Evolutionary conservation across 441 rosid genomes (phyloP).

Genomic region (Dalechampia spathulata): DNA sequence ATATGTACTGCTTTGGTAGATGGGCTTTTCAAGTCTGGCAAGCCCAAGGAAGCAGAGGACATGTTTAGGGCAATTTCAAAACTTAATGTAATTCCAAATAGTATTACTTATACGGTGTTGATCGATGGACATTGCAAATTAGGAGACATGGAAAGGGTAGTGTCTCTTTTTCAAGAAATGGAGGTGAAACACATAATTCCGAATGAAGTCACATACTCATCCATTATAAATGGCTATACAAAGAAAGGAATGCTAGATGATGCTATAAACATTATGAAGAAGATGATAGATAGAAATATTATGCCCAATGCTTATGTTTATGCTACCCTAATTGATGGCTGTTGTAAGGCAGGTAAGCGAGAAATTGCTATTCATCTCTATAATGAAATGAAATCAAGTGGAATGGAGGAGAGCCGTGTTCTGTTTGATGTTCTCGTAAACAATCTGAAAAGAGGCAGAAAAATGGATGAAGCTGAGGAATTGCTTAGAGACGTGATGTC

Average conservation of each 20-base stretch:
- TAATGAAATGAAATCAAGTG: conserved; percentile 52
- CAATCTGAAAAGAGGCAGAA: conserved; percentile 55
- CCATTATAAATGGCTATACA: conserved; percentile 58
- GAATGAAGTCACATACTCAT: conserved; percentile 59
- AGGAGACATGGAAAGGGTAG: conserved; percentile 57
- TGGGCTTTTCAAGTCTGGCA: conserved; percentile 73
- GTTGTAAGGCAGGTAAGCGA: conserved; percentile 55
- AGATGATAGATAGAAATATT: conserved; percentile 43
- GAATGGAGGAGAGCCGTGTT: conserved; percentile 53
- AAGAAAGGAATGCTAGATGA: conserved; percentile 72
- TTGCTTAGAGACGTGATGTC: conserved; percentile 45
- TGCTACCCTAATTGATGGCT: conserved; percentile 64
- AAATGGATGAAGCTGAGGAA: conserved; percentile 47
- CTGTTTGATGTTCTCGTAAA: conserved; percentile 62
- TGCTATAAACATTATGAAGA: conserved; percentile 48
- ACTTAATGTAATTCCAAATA: conserved; percentile 49
- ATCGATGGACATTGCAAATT: conserved; percentile 68
- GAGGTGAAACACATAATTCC: conserved; percentile 40
- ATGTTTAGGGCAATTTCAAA: conserved; percentile 39
- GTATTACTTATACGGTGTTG: conserved; percentile 55
- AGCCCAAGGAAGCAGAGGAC: conserved; percentile 51
- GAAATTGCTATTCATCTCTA: conserved; percentile 52
- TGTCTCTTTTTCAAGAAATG: conserved; percentile 51
- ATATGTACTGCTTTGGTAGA: conserved; percentile 68
- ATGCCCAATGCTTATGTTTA: conserved; percentile 54